Base-by-base conservation (phyloP, 371 early-diverging fungal species). In the Lichtheimia hyalospora region DNA sequence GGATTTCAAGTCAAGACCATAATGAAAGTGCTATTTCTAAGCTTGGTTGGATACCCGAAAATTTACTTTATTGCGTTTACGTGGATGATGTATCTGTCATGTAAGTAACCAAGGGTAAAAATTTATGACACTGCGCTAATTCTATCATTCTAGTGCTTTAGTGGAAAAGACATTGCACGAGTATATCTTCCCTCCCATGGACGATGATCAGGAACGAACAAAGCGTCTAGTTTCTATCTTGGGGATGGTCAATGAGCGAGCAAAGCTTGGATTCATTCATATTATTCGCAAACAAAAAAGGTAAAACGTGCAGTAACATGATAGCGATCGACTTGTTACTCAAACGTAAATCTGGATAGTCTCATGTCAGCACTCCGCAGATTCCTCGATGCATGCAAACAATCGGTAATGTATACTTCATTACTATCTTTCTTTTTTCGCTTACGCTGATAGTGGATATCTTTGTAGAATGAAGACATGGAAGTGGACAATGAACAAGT, bases 41-140 rank as follows among this genome's bases (percentile, higher is more conserved):
- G 55, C 84, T 93, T 73, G 85, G 83, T 7, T 91, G 94, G 91
- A 94, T 96, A 60, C 95, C 96, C 3, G 82, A 86, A 12, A 76
- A 71, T 27, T 58, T 97, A 10, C 63, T 96, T 21, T 88, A 88
- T 51, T 75, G 88, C 34, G 69, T 93, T 20, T 97, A 94, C 66
- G 71, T 92, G 25, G 92, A 93, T 62, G 95, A 95, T 53, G 59
- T 78, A 1, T 89, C 94, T 18, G 81, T 88, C 7, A 84, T 73
- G 89, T 88, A 76, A 70, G 86, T 60, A 5, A 34, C 12, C 1
- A 21, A 51, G 27, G 13, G 24, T 15, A 2, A 8, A 34, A 2
- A 34, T 2, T 8, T n/a, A n/a, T n/a, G 10, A 8, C 8, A 34
- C 5, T 34, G 34, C 10, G 34, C 53, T 52, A 15, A 61, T 63